A percentile compares a stretch with the other conserved stretches of the same genome.
phyloP scores from a whole-genome alignment of 768 basidiomycete species.

The Leccinum olivaceopallidum region DNA sequence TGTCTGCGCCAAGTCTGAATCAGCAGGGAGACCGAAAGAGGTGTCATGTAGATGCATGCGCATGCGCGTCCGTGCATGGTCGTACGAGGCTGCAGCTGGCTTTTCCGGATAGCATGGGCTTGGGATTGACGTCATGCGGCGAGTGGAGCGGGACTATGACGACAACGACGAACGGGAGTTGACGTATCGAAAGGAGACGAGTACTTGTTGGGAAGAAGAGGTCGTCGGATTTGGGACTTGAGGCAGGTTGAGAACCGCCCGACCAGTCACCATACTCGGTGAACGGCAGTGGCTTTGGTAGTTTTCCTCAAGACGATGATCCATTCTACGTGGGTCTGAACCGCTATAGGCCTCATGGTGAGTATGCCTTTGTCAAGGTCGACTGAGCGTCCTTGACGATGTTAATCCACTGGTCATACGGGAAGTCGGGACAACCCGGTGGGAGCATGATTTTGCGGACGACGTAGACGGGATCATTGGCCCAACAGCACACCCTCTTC shows the following conservation, averaged over 20 bases:
- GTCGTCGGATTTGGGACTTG: not conserved
- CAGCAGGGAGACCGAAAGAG: not conserved
- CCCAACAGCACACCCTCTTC: not conserved
- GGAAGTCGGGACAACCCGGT: not conserved
- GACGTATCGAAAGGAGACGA: not conserved
- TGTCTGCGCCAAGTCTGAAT: not conserved
- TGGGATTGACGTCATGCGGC: slow-evolving; percentile 13
- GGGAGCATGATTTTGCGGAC: not conserved
- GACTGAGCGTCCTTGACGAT: not conserved
- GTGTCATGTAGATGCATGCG: not conserved
- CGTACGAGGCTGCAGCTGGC: slow-evolving; percentile 30
- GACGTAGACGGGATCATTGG: not conserved
- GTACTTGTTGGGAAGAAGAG: not conserved
- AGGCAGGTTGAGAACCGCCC: too few relatives aligned
- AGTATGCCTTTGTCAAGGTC: not conserved
- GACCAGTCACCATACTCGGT: not conserved
- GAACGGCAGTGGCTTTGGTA: not conserved
- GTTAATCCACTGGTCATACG: not conserved
- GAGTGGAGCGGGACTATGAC: not conserved
- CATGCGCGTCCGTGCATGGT: slow-evolving; percentile 5
- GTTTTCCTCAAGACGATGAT: not conserved
- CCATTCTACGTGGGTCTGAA: not conserved
- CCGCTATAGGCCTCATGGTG: not conserved
- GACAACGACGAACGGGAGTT: not conserved
- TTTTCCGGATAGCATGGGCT: slow-evolving; percentile 33